Percentiles rank a stretch among this genome's conserved stretches.
phyloP scores from a whole-genome alignment of 2,329 filamentous ascomycete species.

The Aspergillus fijiensis region DNA sequence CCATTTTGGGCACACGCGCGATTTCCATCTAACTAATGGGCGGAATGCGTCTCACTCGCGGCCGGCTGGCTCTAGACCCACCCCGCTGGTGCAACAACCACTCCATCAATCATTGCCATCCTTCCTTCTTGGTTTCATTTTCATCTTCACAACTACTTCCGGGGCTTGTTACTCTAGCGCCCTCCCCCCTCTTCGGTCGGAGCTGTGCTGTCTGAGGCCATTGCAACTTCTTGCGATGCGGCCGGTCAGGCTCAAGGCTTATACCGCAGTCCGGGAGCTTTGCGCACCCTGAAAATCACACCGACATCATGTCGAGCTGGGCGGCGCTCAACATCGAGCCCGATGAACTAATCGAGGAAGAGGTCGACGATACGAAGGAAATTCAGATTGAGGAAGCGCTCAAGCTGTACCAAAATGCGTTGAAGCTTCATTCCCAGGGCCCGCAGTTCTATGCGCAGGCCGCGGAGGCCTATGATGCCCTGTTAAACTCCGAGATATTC shows the following conservation, averaged over 20 bases:
- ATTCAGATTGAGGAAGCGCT: constrained; percentile 96
- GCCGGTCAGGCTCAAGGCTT: constrained; percentile 2
- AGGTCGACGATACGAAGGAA: constrained; percentile 92
- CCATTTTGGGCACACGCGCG: constrained; percentile 11
- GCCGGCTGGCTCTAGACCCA: constrained; percentile 7
- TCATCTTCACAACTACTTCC: neutral
- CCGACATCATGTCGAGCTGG: constrained; percentile 59
- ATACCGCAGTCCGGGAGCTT: constrained; percentile 16
- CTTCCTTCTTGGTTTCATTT: neutral
- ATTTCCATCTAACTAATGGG: too few relatives aligned
- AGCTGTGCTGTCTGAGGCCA: neutral
- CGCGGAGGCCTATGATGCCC: constrained; percentile 72
- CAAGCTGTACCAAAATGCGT: constrained; percentile 86
- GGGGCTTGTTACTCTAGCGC: constrained; percentile 4
- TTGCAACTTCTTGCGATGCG: constrained; percentile 23
- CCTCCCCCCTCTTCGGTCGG: constrained; percentile 7
- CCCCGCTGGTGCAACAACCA: neutral
- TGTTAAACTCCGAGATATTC: constrained; percentile 93
- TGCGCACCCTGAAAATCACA: constrained; percentile 14
- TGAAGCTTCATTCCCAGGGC: constrained; percentile 89
- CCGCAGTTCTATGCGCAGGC: constrained; percentile 73
- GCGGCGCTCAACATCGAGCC: constrained; percentile 90
- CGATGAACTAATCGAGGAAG: constrained; percentile 85
- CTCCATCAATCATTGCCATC: too few relatives aligned
- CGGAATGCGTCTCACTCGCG: constrained; percentile 4